Base-by-base conservation (phyloP, 1,284 basidiomycete species). In the Ceratobasidium sp. region DNA sequence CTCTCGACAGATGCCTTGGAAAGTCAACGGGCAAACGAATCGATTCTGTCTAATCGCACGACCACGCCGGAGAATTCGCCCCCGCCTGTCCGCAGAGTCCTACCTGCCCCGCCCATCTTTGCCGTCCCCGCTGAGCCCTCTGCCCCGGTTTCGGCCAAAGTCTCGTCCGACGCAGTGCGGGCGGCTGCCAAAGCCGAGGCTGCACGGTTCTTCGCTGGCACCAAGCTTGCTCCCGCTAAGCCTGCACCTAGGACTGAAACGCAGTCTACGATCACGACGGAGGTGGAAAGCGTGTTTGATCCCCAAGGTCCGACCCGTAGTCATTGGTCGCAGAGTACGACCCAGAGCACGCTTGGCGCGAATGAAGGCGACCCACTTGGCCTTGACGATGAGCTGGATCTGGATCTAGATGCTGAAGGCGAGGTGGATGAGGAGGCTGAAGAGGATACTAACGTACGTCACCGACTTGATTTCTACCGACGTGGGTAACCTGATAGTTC, bases 11-110 rank as follows among this genome's bases (percentile, higher is more conserved):
- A 75, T 51, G 49, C 57, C n/a, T 22, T 40, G 44, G 52, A 54
- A 22, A 17, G 52, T 7, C 52, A 54, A 54, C 52, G 13, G 52
- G 61, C 73, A 19, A 52, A 52, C 22, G 61, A 51, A 15, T 75
- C 73, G 13, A 75, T 66, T n/a, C 49, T 65, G 11, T 75, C 73
- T 5, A 62, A 65, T 15, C 46, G 73, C 9, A 75, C 62, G 34
- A 75, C 73, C 13, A 75, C 73, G 29, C 73, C 73, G 8, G 73
- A 65, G 2, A 57, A 75, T 17, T 75, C 73, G 37, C 73, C 73
- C 22, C 73, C 73, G 15, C 57, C 57, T 8, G 62, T 64, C 25
- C 73, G 49, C 49, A 62, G 61, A 13, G 61, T 65, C 22, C 32
- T 75, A 19, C 37, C 73, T 2, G 51, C 64, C 13, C 73, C 73